Evolutionary conservation across 352 stramenopile species (phyloP).

Genomic region (Phytophthora ohioensis): DNA sequence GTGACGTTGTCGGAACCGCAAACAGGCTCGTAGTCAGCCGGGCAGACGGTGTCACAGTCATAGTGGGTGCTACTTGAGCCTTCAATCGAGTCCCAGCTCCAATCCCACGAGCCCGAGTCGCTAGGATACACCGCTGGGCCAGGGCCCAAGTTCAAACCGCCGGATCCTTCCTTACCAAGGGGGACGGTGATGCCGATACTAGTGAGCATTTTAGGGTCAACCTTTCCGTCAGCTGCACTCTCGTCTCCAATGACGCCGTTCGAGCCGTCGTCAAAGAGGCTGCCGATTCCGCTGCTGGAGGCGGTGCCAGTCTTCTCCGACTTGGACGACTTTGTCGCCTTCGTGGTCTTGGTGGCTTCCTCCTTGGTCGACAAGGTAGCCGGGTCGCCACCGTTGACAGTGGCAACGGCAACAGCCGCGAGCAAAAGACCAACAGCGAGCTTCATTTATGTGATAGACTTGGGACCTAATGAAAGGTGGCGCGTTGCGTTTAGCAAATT

Average conservation of each 20-base stretch:
- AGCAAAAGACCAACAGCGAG: constrained; percentile 26
- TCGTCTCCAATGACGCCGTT: constrained; percentile 15
- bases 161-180: constrained; percentile 14
- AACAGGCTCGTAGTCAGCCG: constrained; percentile 28
- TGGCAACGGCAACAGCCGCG: constrained; percentile 21
- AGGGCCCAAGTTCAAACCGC: constrained; percentile 14
- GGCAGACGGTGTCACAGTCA: constrained; percentile 33
- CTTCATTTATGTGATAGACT: constrained; percentile 20
- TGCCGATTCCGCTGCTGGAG: constrained; percentile 16
- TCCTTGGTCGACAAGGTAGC: constrained; percentile 32
- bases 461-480: constrained; percentile 16
- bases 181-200: constrained; percentile 25
- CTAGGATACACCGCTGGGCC: constrained; percentile 27
- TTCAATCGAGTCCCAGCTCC: constrained; percentile 19
- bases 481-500: constrained; percentile 24
- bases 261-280: constrained; percentile 19
- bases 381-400: constrained; percentile 16
- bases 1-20: constrained; percentile 44
- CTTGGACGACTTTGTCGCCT: constrained; percentile 14
- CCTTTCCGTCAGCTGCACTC: constrained; percentile 2
- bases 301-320: constrained; percentile 26
- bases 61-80: constrained; percentile 13
- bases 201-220: constrained; percentile 17
- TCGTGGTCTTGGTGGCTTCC: constrained; percentile 29
- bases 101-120: constrained; percentile 29